Percentiles rank a stretch among this genome's conserved stretches.
phyloP scores from a whole-genome alignment of 2,329 filamentous ascomycete species.

The Pseudocercospora macadamiae region DNA sequence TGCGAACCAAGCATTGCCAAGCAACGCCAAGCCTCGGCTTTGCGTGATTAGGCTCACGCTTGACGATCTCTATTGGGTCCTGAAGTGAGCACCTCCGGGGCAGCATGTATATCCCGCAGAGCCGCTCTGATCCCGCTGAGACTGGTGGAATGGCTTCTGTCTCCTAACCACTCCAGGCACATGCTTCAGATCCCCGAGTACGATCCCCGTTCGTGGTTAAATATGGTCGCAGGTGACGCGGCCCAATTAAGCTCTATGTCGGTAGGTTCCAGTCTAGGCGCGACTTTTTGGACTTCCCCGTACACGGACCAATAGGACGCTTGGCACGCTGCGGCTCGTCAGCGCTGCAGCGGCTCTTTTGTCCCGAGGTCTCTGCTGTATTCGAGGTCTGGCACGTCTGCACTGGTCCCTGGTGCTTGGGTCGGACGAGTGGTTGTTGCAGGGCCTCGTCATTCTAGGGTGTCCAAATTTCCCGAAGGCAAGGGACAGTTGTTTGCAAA shows the following conservation, averaged over 20 bases:
- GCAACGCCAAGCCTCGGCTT: background rate
- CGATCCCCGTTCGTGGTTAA: background rate
- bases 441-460: too few relatives aligned
- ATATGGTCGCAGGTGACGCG: background rate
- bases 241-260: background rate
- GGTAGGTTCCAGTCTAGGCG: background rate
- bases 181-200: too few relatives aligned
- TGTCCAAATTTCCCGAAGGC: too few relatives aligned
- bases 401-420: too few relatives aligned
- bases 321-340: background rate
- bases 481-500: too few relatives aligned
- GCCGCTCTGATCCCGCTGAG: background rate
- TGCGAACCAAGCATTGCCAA: conserved; percentile 2
- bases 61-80: background rate
- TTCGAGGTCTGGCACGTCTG: too few relatives aligned
- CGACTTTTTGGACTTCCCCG: too few relatives aligned
- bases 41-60: background rate
- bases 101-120: background rate
- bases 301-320: background rate
- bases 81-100: background rate
- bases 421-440: too few relatives aligned
- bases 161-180: background rate
- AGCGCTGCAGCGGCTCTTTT: background rate
- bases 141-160: background rate
- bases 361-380: background rate